phyloP scores from a whole-genome alignment of 2,329 filamentous ascomycete species.

The Paraconiothyrium sp. region DNA sequence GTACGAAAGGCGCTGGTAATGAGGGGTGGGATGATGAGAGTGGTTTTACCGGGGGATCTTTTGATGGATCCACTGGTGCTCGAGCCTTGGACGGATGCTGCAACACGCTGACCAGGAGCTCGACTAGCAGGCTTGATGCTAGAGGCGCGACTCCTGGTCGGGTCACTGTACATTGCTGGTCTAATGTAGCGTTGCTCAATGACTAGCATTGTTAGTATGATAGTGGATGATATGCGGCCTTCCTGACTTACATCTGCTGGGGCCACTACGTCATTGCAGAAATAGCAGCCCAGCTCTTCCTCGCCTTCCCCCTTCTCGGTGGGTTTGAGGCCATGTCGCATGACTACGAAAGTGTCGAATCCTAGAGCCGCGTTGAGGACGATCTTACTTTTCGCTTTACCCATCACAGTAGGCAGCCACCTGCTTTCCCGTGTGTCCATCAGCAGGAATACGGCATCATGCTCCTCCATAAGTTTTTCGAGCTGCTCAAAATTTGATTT shows the following conservation, averaged over 20 bases:
- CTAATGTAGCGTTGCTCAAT: slow-evolving; percentile 91
- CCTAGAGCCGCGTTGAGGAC: slow-evolving; percentile 96
- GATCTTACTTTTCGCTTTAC: slow-evolving; percentile 89
- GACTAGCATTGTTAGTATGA: slow-evolving; percentile 64
- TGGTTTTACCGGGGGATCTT: slow-evolving; percentile 17
- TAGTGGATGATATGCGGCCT: slow-evolving; percentile 3
- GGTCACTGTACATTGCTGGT: slow-evolving; percentile 98
- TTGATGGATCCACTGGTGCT: slow-evolving; percentile 40
- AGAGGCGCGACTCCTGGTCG: slow-evolving; percentile 91
- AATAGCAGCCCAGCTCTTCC: slow-evolving; percentile 88
- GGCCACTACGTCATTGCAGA: slow-evolving; percentile 97
- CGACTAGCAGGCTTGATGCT: slow-evolving; percentile 88
- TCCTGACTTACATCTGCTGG: slow-evolving; percentile 80
- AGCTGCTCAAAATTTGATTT: slow-evolving; percentile 79
- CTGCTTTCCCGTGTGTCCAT: slow-evolving; percentile 96
- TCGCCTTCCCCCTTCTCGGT: slow-evolving; percentile 56
- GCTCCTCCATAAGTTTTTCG: slow-evolving; percentile 77
- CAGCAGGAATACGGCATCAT: slow-evolving; percentile 94
- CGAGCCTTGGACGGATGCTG: slow-evolving; percentile 67
- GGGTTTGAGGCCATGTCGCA: slow-evolving; percentile 83
- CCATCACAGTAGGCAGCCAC: slow-evolving; percentile 97
- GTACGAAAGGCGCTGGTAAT: slow-evolving; percentile 45
- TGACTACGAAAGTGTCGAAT: slow-evolving; percentile 96
- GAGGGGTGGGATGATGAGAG: slow-evolving; percentile 37
- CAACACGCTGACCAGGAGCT: slow-evolving; percentile 85